Evolutionary conservation across 2,329 filamentous ascomycete genomes (phyloP).

Genomic region (Beauveria sp.): DNA sequence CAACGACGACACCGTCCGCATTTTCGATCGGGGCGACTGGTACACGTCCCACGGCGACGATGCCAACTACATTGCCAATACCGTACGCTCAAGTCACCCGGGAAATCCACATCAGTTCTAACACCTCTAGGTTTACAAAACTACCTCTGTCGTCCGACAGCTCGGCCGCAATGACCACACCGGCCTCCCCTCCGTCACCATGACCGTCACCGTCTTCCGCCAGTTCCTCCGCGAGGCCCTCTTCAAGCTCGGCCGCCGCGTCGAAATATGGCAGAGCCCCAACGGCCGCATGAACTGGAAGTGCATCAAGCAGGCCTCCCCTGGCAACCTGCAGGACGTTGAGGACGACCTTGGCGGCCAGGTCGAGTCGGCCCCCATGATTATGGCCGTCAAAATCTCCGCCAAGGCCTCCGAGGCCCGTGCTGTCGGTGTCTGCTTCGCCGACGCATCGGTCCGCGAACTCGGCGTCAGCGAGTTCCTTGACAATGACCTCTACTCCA

Average conservation of each 20-base stretch:
- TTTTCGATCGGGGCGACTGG: slow-evolving; percentile 92
- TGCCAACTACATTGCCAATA: slow-evolving; percentile 75
- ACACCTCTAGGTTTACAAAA: slow-evolving; percentile 73
- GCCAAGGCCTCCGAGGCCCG: slow-evolving; percentile 80
- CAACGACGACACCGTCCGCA: slow-evolving; percentile 69
- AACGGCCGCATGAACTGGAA: slow-evolving; percentile 86
- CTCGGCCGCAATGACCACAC: slow-evolving; percentile 76
- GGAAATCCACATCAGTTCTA: neutral
- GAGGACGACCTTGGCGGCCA: slow-evolving; percentile 88
- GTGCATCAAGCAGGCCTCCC: slow-evolving; percentile 82
- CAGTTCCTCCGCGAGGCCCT: slow-evolving; percentile 93
- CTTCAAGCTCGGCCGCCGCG: slow-evolving; percentile 79
- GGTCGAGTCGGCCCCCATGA: slow-evolving; percentile 85
- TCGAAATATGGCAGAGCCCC: slow-evolving; percentile 80
- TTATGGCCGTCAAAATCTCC: slow-evolving; percentile 87
- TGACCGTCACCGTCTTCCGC: slow-evolving; percentile 90
- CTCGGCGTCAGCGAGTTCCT: slow-evolving; percentile 95
- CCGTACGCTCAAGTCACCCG: slow-evolving; percentile 36
- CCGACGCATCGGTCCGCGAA: slow-evolving; percentile 91
- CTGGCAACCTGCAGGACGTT: slow-evolving; percentile 92
- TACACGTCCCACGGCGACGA: slow-evolving; percentile 89
- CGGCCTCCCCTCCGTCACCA: slow-evolving; percentile 86
- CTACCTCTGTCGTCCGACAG: slow-evolving; percentile 87
- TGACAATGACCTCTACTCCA: slow-evolving; percentile 98
- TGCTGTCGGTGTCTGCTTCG: slow-evolving; percentile 90